phyloP scores from a whole-genome alignment of 345 rosid species.

The Sonneratia caseolaris region DNA sequence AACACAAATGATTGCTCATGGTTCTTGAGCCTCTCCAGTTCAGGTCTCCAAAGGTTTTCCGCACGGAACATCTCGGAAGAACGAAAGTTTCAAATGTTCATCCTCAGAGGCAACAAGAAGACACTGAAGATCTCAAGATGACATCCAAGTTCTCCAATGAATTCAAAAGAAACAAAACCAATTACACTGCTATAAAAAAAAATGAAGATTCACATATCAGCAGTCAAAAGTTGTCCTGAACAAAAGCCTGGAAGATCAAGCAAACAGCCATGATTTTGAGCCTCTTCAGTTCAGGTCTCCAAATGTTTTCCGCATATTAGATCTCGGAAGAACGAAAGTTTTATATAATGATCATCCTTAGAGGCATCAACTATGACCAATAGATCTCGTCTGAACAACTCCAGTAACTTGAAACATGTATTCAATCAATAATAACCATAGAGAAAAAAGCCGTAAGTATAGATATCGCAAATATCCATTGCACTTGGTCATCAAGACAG shows the following conservation, averaged over 20 bases:
- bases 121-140: too few relatives aligned
- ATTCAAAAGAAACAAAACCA: too few relatives aligned
- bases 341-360: neutral
- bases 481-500: too few relatives aligned
- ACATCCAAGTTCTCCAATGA: too few relatives aligned
- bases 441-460: neutral
- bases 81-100: constrained; percentile 18
- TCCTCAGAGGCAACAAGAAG: constrained; percentile 6
- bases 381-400: neutral
- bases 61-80: constrained; percentile 11
- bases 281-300: constrained; percentile 19
- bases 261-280: neutral
- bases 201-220: too few relatives aligned
- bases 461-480: too few relatives aligned
- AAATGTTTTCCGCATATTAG: constrained; percentile 1
- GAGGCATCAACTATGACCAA: constrained; percentile 9
- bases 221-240: neutral
- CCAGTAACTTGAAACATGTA: neutral
- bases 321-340: constrained; percentile 17
- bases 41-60: constrained; percentile 13
- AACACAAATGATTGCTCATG: too few relatives aligned
- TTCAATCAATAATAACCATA: neutral
- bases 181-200: too few relatives aligned
- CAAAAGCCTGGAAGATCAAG: neutral
- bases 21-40: constrained; percentile 10